Base-by-base conservation (phyloP, 75 land plant species). In the Azolla pinnata region DNA sequence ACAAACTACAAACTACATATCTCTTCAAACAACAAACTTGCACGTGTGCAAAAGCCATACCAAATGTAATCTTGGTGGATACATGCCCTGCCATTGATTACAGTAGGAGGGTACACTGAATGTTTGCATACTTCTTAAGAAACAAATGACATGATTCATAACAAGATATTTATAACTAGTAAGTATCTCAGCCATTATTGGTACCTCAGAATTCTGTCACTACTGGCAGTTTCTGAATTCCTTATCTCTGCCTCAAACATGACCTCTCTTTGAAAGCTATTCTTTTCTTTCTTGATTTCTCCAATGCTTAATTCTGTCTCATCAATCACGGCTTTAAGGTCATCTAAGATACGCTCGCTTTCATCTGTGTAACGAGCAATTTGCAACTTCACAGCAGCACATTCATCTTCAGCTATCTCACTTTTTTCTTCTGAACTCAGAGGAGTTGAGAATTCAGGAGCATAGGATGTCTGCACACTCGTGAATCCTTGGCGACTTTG, bases 281-380 rank as follows among this genome's bases (percentile, higher is more conserved):
- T 40, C 23, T 48, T 53, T 23, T 72, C 70, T 50, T 63, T 66
- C 5, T 53, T 59, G 35, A 61, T 59, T 27, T 72, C 75, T 32
- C 69, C 68, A 33, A 66, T 72, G 29, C 70, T 19, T 30, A 56
- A 33, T 8, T 46, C 70, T 27, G 70, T 56, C 53, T 72, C 75
- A 27, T 72, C 64, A 55, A 52, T 60, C 26, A 67, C 69, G 0
- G 75, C 69, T 44, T 31, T 58, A 17, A 72, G 48, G 33, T 72
- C 75, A 66, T 72, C 75, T 33, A 72, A 40, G 31, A 72, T 32
- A 20, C 59, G 69, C 33, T 72, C 69, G 60, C 61, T 72, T 49
- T 72, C 75, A 29, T 57, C 48, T 31, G 58, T 33, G 30, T 61
- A 68, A 0, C 44, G 32, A 18, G 57, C 68, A 47, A 72, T 66